Percentiles rank a stretch among this genome's conserved stretches.
Evolutionary conservation across 148 eudicot species (phyloP).

Genomic region (Silene conica): DNA sequence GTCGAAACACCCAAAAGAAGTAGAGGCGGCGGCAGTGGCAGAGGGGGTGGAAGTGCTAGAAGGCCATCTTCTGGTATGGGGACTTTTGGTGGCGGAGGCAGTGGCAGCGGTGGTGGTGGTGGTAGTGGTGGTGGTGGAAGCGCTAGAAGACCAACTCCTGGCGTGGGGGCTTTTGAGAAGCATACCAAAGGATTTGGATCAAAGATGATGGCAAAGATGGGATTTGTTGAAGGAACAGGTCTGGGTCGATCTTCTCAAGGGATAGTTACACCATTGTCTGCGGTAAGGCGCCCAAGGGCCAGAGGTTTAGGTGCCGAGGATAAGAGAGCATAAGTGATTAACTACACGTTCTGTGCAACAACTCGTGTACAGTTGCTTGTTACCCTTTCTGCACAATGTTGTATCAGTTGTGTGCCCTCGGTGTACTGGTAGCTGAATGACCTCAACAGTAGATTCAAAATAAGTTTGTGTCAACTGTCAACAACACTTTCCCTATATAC

Average conservation of each 20-base stretch:
- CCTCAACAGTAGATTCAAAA: constrained; percentile 7
- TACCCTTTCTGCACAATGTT: background rate
- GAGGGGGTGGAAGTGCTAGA: constrained; percentile 12
- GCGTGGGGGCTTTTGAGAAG: constrained; percentile 65
- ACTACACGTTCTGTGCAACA: background rate
- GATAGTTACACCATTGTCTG: constrained; percentile 62
- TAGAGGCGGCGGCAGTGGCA: background rate
- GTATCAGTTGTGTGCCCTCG: background rate
- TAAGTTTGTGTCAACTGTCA: background rate
- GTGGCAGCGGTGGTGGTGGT: constrained; percentile 10
- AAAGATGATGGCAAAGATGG: constrained; percentile 97
- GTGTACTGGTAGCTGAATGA: background rate
- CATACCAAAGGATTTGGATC: constrained; percentile 98
- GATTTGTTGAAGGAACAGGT: constrained; percentile 78
- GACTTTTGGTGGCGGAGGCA: constrained; percentile 36
- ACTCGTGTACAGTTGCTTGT: constrained; percentile 7
- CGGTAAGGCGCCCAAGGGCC: constrained; percentile 76
- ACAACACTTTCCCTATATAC: constrained; percentile 2
- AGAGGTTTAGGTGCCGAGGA: constrained; percentile 78
- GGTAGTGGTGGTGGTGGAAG: constrained; percentile 9
- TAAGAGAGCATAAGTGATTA: constrained; percentile 8
- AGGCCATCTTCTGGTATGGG: constrained; percentile 34
- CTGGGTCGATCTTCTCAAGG: constrained; percentile 88
- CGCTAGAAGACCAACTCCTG: constrained; percentile 22
- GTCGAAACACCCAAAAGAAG: constrained; percentile 7